A percentile compares a stretch with the other conserved stretches of the same genome.
phyloP scores from a whole-genome alignment of 768 basidiomycete genomes.

The Rhodotorula sphaerocarpa region DNA sequence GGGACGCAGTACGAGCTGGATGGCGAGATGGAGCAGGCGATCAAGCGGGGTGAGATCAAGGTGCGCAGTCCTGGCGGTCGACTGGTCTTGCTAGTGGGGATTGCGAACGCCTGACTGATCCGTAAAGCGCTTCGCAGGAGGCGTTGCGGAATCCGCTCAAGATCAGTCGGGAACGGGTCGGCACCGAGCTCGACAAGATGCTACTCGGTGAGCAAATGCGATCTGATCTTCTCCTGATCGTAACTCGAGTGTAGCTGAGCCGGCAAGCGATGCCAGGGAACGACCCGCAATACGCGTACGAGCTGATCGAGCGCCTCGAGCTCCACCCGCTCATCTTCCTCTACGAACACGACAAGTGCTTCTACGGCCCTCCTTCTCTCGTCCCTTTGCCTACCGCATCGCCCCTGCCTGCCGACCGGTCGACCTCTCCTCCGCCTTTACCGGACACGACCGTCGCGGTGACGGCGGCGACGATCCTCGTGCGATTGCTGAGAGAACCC shows the following conservation, averaged over 20 bases:
- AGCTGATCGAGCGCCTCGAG: constrained; percentile 63
- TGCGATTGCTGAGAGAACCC: constrained; percentile 42
- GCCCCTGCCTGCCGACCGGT: constrained; percentile 4
- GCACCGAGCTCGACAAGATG: constrained; percentile 90
- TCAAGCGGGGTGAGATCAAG: constrained; percentile 34
- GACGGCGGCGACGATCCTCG: constrained; percentile 46
- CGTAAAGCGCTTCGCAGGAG: constrained; percentile 7
- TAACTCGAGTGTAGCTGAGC: too few relatives aligned
- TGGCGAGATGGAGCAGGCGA: constrained; percentile 52
- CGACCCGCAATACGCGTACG: constrained; percentile 64
- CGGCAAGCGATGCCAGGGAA: too few relatives aligned
- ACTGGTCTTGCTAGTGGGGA: neutral
- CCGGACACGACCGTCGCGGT: constrained; percentile 46
- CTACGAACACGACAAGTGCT: constrained; percentile 21
- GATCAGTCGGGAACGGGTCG: constrained; percentile 82
- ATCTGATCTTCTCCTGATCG: neutral
- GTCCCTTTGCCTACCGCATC: neutral
- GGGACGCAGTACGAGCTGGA: constrained; percentile 62
- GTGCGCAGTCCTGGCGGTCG: too few relatives aligned
- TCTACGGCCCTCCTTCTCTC: neutral
- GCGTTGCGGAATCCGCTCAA: constrained; percentile 53
- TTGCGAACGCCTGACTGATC: too few relatives aligned
- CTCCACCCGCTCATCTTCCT: constrained; percentile 53
- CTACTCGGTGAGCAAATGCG: constrained; percentile 70
- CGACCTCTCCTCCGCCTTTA: constrained; percentile 43